Conservation (phyloP, 2,329 filamentous ascomycete genomes). For the Trichoderma koningiopsis region DNA sequence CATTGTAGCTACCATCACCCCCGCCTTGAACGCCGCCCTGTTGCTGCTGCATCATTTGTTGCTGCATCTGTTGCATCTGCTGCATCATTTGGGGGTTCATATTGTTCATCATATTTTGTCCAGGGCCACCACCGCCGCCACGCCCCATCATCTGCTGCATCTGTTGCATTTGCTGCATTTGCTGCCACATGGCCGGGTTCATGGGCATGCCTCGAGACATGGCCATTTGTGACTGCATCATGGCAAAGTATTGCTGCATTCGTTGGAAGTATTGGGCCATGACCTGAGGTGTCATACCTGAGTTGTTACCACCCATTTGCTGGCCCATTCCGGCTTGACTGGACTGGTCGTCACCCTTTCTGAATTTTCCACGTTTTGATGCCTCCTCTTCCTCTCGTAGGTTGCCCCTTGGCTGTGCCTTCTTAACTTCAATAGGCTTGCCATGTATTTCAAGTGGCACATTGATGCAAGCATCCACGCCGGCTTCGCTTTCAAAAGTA, state of each 20-base stretch:
- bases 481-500: constrained; percentile 93
- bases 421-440: constrained; percentile 97
- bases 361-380: constrained; percentile 62
- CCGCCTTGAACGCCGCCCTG: constrained; percentile 35
- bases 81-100: constrained; percentile 60
- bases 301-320: constrained; percentile 46
- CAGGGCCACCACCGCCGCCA: constrained; percentile 35
- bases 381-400: constrained; percentile 86
- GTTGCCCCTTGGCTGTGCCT: constrained; percentile 92
- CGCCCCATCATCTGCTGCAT: constrained; percentile 60
- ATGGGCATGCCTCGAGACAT: constrained; percentile 74
- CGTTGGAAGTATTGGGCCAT: constrained; percentile 99
- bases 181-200: constrained; percentile 76
- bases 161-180: constrained; percentile 76
- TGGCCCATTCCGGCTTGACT: constrained; percentile 44
- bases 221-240: constrained; percentile 93
- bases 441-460: constrained; percentile 88
- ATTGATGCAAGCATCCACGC: constrained; percentile 87
- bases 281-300: constrained; percentile 88
- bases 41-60: constrained; percentile 47
- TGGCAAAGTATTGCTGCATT: constrained; percentile 95
- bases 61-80: constrained; percentile 55
- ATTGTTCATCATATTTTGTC: constrained; percentile 45
- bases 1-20: constrained; percentile 35
- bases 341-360: constrained; percentile 54